A percentile compares a stretch with the other conserved stretches of the same genome.
Evolutionary conservation across 305 asterid species (phyloP).

Genomic region (Fraxinus platypoda): DNA sequence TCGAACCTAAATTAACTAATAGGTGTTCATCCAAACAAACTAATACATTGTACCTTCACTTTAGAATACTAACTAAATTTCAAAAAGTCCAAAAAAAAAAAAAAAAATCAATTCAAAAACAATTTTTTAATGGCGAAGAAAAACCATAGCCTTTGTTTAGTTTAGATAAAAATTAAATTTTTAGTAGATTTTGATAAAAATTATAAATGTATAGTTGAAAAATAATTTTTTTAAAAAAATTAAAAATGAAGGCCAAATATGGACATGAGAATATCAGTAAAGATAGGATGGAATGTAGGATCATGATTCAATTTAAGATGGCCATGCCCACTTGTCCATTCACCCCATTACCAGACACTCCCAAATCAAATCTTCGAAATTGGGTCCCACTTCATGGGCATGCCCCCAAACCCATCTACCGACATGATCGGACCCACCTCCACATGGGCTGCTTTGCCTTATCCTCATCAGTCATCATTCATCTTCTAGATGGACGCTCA

Average conservation of each 20-base stretch:
- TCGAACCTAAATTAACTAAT: too few relatives aligned
- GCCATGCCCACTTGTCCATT: slow-evolving; percentile 21
- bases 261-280: not conserved
- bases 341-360: slow-evolving; percentile 3
- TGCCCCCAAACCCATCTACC: slow-evolving; percentile 19
- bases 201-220: too few relatives aligned
- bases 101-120: not conserved
- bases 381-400: slow-evolving; percentile 36
- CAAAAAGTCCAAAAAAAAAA: not conserved
- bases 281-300: slow-evolving; percentile 18
- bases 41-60: not conserved
- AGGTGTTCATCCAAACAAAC: not conserved
- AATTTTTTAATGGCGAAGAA: not conserved
- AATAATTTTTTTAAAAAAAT: too few relatives aligned
- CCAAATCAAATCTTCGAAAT: not conserved
- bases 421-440: slow-evolving; percentile 29
- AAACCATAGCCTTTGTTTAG: too few relatives aligned
- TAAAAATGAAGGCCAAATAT: not conserved
- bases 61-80: not conserved
- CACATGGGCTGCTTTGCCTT: slow-evolving; percentile 30
- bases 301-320: slow-evolving; percentile 11
- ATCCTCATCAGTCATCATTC: not conserved
- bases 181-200: not conserved
- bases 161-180: too few relatives aligned
- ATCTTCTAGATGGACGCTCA: not conserved